Evolutionary conservation across 108 stramenopile genomes (phyloP).

Genomic region (Pseudonitzschia pungens): DNA sequence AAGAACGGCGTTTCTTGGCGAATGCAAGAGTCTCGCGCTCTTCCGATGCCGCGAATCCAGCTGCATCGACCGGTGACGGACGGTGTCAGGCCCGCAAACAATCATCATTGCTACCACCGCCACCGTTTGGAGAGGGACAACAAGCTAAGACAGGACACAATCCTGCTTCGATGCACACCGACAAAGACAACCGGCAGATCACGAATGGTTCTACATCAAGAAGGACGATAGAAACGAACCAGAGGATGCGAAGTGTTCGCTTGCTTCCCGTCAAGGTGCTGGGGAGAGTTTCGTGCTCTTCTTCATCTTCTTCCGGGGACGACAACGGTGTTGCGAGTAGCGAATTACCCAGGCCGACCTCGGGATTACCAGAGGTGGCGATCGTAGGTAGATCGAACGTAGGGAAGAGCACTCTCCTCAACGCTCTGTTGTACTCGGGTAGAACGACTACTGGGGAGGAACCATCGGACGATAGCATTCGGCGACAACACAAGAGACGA

Average conservation of each 20-base stretch:
- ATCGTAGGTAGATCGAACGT: constrained; percentile 81
- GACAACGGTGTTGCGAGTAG: background rate
- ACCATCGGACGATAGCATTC: too few relatives aligned
- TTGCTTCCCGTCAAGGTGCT: constrained; percentile 6
- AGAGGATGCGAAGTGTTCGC: background rate
- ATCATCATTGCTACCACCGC: constrained; percentile 4
- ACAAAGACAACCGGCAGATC: too few relatives aligned
- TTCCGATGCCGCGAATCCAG: background rate
- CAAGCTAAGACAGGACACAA: background rate
- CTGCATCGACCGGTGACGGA: background rate
- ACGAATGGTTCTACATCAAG: too few relatives aligned
- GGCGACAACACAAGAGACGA: constrained; percentile 6
- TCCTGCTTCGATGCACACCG: too few relatives aligned
- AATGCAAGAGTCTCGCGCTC: background rate
- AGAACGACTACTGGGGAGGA: background rate
- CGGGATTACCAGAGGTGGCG: constrained; percentile 30
- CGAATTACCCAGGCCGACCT: background rate
- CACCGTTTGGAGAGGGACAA: constrained; percentile 22
- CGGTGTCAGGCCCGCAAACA: too few relatives aligned
- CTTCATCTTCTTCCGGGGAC: constrained; percentile 19
- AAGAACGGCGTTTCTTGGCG: constrained; percentile 13
- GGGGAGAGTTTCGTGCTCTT: constrained; percentile 12
- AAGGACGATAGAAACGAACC: background rate
- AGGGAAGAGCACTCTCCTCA: constrained; percentile 76
- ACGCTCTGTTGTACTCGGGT: constrained; percentile 74